Conservation (phyloP, 1,139 yeast genomes). For the Blastobotrys petasosporus region DNA sequence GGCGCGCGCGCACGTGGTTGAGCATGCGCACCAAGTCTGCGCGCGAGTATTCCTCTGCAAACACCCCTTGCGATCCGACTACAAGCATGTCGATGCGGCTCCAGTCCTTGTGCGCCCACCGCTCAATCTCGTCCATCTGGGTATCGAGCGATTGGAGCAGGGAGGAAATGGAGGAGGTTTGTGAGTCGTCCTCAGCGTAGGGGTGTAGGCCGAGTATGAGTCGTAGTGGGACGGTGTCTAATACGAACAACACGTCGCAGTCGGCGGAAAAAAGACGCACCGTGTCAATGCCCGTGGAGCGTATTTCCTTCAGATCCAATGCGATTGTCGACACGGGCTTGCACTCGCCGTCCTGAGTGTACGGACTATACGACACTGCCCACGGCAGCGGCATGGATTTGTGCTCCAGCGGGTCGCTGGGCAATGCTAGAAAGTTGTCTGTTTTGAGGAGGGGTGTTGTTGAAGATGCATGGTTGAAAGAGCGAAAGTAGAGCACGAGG, state of each 20-base stretch:
- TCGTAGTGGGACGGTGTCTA: conserved; percentile 15
- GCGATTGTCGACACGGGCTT: conserved; percentile 55
- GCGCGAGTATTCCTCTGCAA: conserved; percentile 22
- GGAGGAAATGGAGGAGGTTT: conserved; percentile 4
- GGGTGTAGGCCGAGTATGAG: conserved; percentile 27
- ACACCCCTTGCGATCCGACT: conserved; percentile 28
- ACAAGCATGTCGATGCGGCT: conserved; percentile 23
- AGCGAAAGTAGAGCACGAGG: too few relatives aligned
- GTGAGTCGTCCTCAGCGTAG: conserved; percentile 14
- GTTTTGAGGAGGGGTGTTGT: too few relatives aligned
- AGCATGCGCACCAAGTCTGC: conserved; percentile 26
- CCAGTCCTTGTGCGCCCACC: conserved; percentile 21
- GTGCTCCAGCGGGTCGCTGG: too few relatives aligned
- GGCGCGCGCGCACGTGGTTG: conserved; percentile 19
- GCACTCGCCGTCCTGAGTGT: conserved; percentile 65
- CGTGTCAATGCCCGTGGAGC: conserved; percentile 32
- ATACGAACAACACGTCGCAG: conserved; percentile 24
- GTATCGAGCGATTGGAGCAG: conserved; percentile 16
- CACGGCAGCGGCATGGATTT: conserved; percentile 35
- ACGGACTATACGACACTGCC: conserved; percentile 83
- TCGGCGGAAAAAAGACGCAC: conserved; percentile 25
- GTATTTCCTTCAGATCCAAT: conserved; percentile 51
- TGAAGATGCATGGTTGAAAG: too few relatives aligned
- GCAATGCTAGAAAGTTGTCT: too few relatives aligned
- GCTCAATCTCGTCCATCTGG: conserved; percentile 21